Evolutionary conservation across 352 stramenopile species (phyloP).

Genomic region (Blastocystis sp.): DNA sequence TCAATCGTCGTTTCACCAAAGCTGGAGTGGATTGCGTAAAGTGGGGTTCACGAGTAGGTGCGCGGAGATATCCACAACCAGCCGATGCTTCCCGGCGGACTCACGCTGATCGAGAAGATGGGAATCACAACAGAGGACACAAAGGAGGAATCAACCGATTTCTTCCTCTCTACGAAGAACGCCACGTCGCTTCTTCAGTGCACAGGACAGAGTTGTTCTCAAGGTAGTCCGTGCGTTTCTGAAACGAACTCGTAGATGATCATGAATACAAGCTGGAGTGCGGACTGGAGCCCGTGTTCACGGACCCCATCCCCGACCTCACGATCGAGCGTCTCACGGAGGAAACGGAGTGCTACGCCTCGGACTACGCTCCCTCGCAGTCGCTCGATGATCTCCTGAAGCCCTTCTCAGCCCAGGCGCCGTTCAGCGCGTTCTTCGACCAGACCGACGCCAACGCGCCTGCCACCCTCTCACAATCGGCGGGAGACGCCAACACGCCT

Average conservation of each 20-base stretch:
- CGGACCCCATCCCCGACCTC: background rate
- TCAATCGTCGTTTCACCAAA: slow-evolving; percentile 7
- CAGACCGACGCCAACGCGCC: background rate
- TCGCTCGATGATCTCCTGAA: background rate
- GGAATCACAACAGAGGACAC: background rate
- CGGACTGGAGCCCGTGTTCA: background rate
- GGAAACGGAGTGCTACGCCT: background rate
- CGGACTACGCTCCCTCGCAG: background rate
- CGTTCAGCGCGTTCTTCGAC: background rate
- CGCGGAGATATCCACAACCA: slow-evolving; percentile 46
- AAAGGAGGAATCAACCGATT: background rate
- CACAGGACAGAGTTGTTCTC: background rate
- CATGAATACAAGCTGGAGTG: background rate
- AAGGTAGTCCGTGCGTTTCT: background rate
- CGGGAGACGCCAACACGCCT: background rate
- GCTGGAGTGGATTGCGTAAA: background rate
- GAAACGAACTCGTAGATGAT: background rate
- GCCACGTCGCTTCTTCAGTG: background rate
- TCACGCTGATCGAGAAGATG: slow-evolving; percentile 14
- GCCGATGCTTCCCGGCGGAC: slow-evolving; percentile 34
- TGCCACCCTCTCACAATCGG: background rate
- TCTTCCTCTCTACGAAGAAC: background rate
- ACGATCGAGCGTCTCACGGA: background rate
- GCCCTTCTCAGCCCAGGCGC: background rate
- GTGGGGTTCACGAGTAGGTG: background rate